Evolutionary conservation across 257 asterid genomes (phyloP), one percentile per base, ranked within the genome.

Genomic region (Ocimum tenuiflorum): DNA sequence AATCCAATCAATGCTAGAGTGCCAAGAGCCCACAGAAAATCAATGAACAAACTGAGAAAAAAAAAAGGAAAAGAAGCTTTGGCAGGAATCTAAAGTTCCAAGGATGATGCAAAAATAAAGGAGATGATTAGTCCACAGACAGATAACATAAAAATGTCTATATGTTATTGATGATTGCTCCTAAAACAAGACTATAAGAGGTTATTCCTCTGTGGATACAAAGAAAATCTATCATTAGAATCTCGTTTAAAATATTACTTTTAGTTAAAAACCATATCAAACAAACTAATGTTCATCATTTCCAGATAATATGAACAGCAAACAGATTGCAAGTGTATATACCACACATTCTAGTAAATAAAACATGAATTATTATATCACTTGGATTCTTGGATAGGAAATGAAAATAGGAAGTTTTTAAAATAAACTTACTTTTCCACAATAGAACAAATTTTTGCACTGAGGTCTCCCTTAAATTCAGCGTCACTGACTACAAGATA

Each of bases 391-490:
- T 27, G 31, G 31, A 27, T 27, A 2, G 4, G 4, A 4, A 27
- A 27, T 27, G n/a, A n/a, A n/a, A n/a, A n/a, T n/a, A n/a, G n/a
- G n/a, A n/a, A n/a, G n/a, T n/a, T n/a, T n/a, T n/a, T n/a, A n/a
- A n/a, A n/a, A n/a, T 27, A 27, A 88, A 38, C 95, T 90, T 90
- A 94, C 99, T 83, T 94, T 76, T 94, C 99, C 60, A 94, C 89
- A 69, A 94, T 90, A 67, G 95, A 85, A 81, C 99, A 94, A 73
- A 94, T 83, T 88, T 90, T 94, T 67, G 92, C 86, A 14, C 95
- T 83, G 58, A 94, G 96, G 51, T 94, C 97, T 78, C 81, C 95
- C 81, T 85, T 88, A 77, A 94, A 94, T 67, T 94, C 99, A 0
- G 82, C 79, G 57, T 94, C 99, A 84, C 99, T 82, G 13, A 87